A percentile compares a stretch with the other conserved stretches of the same genome.
phyloP scores from a whole-genome alignment of 2,329 filamentous ascomycete genomes.

The Magnaporthiopsis incrustans region DNA sequence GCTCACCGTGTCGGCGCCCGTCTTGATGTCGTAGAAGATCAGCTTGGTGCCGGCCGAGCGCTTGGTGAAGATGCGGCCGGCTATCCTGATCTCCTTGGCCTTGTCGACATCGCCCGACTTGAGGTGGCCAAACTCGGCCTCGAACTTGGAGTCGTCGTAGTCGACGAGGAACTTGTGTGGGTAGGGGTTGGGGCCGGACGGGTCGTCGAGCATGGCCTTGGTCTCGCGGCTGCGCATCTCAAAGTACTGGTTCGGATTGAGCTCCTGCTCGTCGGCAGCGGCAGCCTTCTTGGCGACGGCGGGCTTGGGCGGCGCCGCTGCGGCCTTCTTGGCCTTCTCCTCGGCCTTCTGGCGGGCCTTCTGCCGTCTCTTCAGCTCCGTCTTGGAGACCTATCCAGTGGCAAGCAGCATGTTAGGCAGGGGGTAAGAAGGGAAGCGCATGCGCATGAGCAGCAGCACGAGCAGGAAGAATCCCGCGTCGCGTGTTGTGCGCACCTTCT shows the following conservation, averaged over 20 bases:
- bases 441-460: slow-evolving; percentile 11
- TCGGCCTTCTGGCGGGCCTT: slow-evolving; percentile 84
- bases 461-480: background rate
- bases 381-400: slow-evolving; percentile 58
- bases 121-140: slow-evolving; percentile 68
- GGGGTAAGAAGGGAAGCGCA: no score
- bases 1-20: slow-evolving; percentile 40
- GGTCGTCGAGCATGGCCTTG: slow-evolving; percentile 60
- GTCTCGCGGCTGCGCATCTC: slow-evolving; percentile 83
- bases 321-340: slow-evolving; percentile 82
- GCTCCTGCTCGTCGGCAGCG: slow-evolving; percentile 48
- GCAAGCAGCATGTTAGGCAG: slow-evolving; percentile 24
- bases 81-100: slow-evolving; percentile 68
- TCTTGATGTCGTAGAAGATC: slow-evolving; percentile 80
- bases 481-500: slow-evolving; percentile 35
- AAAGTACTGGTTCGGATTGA: slow-evolving; percentile 68
- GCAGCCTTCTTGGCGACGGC: slow-evolving; percentile 47
- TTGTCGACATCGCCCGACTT: slow-evolving; percentile 81
- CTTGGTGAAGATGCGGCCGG: slow-evolving; percentile 84
- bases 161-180: slow-evolving; percentile 89
- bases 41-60: slow-evolving; percentile 76
- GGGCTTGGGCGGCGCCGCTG: slow-evolving; percentile 39
- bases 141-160: slow-evolving; percentile 74
- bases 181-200: slow-evolving; percentile 73
- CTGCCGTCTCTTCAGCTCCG: slow-evolving; percentile 87